Evolutionary conservation across 805 yeast species (phyloP).

Genomic region (Cyberlindnera meyerae): DNA sequence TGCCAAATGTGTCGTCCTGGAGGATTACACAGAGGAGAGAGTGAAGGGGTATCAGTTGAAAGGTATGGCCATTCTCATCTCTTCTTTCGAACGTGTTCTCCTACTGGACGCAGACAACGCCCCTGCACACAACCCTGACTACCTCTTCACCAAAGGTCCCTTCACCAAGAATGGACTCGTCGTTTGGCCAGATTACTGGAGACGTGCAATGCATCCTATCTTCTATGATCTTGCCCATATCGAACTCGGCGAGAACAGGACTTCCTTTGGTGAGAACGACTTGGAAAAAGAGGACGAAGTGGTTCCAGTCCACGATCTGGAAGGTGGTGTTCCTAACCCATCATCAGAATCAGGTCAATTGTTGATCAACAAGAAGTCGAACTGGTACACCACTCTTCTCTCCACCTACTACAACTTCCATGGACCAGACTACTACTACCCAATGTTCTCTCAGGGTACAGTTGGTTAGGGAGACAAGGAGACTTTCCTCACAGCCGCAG

Average conservation of each 20-base stretch:
- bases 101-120: constrained; percentile 73
- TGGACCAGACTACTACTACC: constrained; percentile 65
- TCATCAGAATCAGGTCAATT: constrained; percentile 67
- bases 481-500: constrained; percentile 62
- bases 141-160: constrained; percentile 48
- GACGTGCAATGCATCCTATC: constrained; percentile 66
- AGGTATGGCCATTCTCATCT: constrained; percentile 62
- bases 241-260: constrained; percentile 33
- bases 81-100: constrained; percentile 67
- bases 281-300: constrained; percentile 20
- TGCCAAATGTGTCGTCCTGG: constrained; percentile 64
- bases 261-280: constrained; percentile 9
- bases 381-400: constrained; percentile 52
- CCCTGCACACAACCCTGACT: constrained; percentile 57
- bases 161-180: constrained; percentile 45
- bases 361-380: constrained; percentile 51
- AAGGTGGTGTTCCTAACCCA: constrained; percentile 59
- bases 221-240: constrained; percentile 63
- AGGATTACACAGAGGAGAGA: constrained; percentile 49
- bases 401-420: constrained; percentile 57
- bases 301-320: constrained; percentile 47
- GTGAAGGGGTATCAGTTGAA: constrained; percentile 66
- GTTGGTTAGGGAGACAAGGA: constrained; percentile 80
- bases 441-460: constrained; percentile 61
- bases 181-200: constrained; percentile 85